phyloP scores from a whole-genome alignment of 257 asterid genomes.

The Plantago elongata region DNA sequence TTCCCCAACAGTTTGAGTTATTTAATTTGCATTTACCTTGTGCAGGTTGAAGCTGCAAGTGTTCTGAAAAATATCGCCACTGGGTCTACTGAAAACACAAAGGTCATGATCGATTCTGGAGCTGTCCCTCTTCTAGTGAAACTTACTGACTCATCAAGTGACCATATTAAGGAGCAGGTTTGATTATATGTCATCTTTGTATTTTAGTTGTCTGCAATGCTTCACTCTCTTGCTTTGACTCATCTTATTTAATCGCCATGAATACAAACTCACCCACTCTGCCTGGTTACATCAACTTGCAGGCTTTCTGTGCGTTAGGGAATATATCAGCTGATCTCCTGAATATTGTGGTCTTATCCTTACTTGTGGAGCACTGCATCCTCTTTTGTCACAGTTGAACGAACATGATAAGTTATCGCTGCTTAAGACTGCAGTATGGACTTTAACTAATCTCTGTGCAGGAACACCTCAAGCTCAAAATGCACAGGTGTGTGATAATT shows the following conservation, averaged over 20 bases:
- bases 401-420: conserved; percentile 12
- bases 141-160: conserved; percentile 27
- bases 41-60: conserved; percentile 26
- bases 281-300: not conserved
- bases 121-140: conserved; percentile 26
- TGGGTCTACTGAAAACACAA: conserved; percentile 22
- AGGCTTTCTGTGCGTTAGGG: conserved; percentile 15
- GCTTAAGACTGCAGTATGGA: conserved; percentile 15
- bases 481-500: conserved; percentile 6
- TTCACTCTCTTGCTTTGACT: too few relatives aligned
- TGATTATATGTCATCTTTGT: not conserved
- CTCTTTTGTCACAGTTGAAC: conserved; percentile 10
- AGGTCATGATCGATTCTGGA: conserved; percentile 22
- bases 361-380: conserved; percentile 11
- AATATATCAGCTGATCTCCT: conserved; percentile 16
- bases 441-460: conserved; percentile 13
- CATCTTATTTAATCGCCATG: too few relatives aligned
- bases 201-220: too few relatives aligned
- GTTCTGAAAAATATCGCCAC: conserved; percentile 25
- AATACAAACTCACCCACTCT: too few relatives aligned
- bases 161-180: conserved; percentile 26
- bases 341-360: conserved; percentile 10
- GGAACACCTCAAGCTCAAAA: conserved; percentile 13
- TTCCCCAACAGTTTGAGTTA: not conserved
- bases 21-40: not conserved